phyloP scores from a whole-genome alignment of 495 filamentous ascomycete species.

The Penicillium pancosmium region DNA sequence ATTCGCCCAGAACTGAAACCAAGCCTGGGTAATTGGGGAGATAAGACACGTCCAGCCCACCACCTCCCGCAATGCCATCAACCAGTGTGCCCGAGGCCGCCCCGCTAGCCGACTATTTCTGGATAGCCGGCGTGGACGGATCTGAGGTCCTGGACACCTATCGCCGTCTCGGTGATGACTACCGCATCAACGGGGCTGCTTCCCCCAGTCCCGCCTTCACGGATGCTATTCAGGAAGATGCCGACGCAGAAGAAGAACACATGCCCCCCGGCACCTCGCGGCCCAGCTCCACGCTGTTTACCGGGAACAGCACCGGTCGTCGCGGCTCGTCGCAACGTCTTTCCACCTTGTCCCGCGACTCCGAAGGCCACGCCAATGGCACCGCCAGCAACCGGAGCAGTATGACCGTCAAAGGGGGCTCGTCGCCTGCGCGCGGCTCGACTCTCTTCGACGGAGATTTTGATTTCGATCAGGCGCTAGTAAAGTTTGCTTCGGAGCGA shows the following conservation, averaged over 20 bases:
- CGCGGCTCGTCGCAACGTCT: conserved; percentile 68
- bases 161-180: conserved; percentile 55
- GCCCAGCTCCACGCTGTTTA: conserved; percentile 52
- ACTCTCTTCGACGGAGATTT: conserved; percentile 59
- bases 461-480: conserved; percentile 88
- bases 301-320: conserved; percentile 45
- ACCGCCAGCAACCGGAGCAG: conserved; percentile 87
- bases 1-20: conserved; percentile 17
- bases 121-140: conserved; percentile 92
- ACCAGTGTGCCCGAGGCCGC: conserved; percentile 51
- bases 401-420: conserved; percentile 71
- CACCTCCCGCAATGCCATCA: conserved; percentile 28
- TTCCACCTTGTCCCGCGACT: conserved; percentile 66
- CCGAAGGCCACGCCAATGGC: conserved; percentile 51
- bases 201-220: conserved; percentile 61
- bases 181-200: conserved; percentile 46
- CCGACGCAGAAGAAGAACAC: conserved; percentile 59
- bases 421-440: conserved; percentile 41
- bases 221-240: conserved; percentile 82
- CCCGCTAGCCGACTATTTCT: conserved; percentile 97
- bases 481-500: conserved; percentile 92
- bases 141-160: conserved; percentile 51
- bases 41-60: not conserved
- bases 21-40: conserved; percentile 15
- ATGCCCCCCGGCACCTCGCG: conserved; percentile 45